phyloP scores from a whole-genome alignment of 2,329 filamentous ascomycete species.

The Aspergillus transmontanensis region DNA sequence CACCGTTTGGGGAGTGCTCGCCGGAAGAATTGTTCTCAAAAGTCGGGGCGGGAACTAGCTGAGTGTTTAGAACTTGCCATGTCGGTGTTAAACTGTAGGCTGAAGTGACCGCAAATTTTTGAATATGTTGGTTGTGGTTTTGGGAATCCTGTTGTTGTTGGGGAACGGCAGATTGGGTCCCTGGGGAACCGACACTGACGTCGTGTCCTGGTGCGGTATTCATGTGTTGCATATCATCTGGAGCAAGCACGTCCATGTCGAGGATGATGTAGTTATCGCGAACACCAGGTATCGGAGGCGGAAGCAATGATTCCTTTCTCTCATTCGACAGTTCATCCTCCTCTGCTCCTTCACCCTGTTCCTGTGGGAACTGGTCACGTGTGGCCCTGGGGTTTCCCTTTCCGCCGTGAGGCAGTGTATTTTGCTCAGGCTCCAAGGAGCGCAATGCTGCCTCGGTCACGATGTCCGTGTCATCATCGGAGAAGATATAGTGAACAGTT shows the following conservation, averaged over 20 bases:
- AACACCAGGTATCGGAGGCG: conserved; percentile 49
- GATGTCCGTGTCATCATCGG: conserved; percentile 82
- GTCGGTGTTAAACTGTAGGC: conserved; percentile 73
- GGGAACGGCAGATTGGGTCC: conserved; percentile 13
- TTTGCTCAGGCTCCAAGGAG: conserved; percentile 53
- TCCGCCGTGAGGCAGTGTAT: conserved; percentile 27
- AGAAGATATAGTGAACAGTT: conserved; percentile 87
- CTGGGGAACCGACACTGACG: conserved; percentile 25
- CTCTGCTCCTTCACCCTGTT: conserved; percentile 13
- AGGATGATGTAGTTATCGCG: conserved; percentile 61
- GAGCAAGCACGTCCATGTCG: conserved; percentile 48
- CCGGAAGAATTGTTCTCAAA: conserved; percentile 61
- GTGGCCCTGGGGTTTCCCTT: conserved; percentile 17
- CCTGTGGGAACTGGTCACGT: conserved; percentile 9
- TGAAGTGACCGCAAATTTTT: conserved; percentile 58
- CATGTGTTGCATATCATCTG: conserved; percentile 1
- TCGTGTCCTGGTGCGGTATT: conserved; percentile 19
- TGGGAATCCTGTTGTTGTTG: conserved; percentile 12
- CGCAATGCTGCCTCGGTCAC: conserved; percentile 67
- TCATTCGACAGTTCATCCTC: conserved; percentile 21
- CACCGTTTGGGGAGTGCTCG: conserved; percentile 48
- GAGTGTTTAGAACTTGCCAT: conserved; percentile 67
- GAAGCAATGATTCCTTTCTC: conserved; percentile 43
- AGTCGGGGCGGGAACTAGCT: conserved; percentile 62
- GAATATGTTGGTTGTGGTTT: conserved; percentile 12